Evolutionary conservation across 1,284 basidiomycete genomes (phyloP).

Genomic region (Ceratobasidium sp.): DNA sequence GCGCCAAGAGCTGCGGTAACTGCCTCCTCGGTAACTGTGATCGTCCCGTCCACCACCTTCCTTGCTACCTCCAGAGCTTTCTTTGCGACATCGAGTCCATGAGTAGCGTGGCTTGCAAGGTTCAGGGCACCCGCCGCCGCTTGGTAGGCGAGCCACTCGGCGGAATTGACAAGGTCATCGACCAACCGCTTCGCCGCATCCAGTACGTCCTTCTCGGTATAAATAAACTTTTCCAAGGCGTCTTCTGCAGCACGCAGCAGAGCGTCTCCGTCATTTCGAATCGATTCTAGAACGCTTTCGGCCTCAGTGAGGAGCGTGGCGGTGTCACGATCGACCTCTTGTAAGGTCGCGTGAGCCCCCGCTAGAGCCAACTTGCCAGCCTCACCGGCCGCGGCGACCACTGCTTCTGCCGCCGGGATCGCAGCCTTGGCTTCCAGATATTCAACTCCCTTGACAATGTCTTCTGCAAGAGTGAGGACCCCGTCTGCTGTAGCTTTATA

Average conservation of each 20-base stretch:
- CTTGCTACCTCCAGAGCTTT: not conserved
- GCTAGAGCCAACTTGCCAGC: not conserved
- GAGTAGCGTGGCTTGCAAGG: not conserved
- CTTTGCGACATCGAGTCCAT: not conserved
- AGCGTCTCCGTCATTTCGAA: not conserved
- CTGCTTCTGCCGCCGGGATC: not conserved
- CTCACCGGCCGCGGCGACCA: not conserved
- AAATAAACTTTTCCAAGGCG: not conserved
- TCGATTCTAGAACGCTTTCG: not conserved
- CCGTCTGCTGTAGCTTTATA: not conserved
- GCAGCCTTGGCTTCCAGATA: not conserved
- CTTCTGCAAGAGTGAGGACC: not conserved
- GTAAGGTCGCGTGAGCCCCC: not conserved
- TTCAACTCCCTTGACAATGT: not conserved
- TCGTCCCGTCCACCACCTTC: not conserved
- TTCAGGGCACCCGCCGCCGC: not conserved
- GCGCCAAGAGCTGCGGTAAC: not conserved
- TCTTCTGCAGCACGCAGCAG: not conserved
- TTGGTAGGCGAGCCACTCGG: constrained; percentile 12
- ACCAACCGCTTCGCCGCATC: not conserved
- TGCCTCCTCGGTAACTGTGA: not conserved
- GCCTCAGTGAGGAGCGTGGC: not conserved
- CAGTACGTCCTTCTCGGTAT: not conserved
- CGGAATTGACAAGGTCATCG: not conserved
- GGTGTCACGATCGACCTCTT: not conserved